These are phyloP conservation scores for Neofusicoccum kwambonambiense DNA, from an alignment of 2,329 filamentous ascomycete species.

Conservation along the genomic window DNA sequence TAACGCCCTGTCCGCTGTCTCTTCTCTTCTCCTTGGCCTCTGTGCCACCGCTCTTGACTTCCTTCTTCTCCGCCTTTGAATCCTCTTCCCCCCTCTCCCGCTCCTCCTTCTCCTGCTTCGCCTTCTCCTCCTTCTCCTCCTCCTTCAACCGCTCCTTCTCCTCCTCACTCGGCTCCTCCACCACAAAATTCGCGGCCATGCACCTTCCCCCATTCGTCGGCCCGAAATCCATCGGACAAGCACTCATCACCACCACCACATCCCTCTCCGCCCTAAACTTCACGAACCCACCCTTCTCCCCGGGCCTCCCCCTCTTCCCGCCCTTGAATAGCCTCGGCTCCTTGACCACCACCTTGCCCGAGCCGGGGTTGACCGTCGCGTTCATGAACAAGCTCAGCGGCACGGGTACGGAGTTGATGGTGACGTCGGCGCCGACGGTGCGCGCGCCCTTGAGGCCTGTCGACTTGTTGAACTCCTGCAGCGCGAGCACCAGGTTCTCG, in stretches of 20 bases:
- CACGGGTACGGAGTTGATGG: slow-evolving; percentile 48
- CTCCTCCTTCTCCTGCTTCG: slow-evolving; percentile 9
- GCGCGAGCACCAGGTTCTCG: slow-evolving; percentile 49
- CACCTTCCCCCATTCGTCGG: slow-evolving; percentile 36
- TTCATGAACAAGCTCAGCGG: slow-evolving; percentile 48
- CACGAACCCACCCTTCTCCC: slow-evolving; percentile 36
- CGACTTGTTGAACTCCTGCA: slow-evolving; percentile 48
- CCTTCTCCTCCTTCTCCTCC: neutral
- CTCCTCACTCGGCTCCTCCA: slow-evolving; percentile 30
- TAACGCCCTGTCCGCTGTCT: neutral
- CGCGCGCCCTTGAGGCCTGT: slow-evolving; percentile 47
- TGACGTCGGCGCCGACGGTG: slow-evolving; percentile 48
- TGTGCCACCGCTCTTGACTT: slow-evolving; percentile 4
- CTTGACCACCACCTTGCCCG: slow-evolving; percentile 26
- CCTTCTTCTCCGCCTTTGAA: neutral
- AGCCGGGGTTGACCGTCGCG: slow-evolving; percentile 22
- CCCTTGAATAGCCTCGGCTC: slow-evolving; percentile 26
- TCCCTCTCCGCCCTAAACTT: slow-evolving; percentile 37
- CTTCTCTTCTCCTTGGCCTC: slow-evolving; percentile 11
- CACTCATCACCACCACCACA: slow-evolving; percentile 37
- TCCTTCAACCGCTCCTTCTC: neutral
- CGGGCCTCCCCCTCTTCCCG: slow-evolving; percentile 12
- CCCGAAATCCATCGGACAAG: slow-evolving; percentile 39
- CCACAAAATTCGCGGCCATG: slow-evolving; percentile 41
- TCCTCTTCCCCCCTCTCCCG: slow-evolving; percentile 8